Evolutionary conservation across 345 rosid genomes (phyloP).

Genomic region (Mangifera indica): DNA sequence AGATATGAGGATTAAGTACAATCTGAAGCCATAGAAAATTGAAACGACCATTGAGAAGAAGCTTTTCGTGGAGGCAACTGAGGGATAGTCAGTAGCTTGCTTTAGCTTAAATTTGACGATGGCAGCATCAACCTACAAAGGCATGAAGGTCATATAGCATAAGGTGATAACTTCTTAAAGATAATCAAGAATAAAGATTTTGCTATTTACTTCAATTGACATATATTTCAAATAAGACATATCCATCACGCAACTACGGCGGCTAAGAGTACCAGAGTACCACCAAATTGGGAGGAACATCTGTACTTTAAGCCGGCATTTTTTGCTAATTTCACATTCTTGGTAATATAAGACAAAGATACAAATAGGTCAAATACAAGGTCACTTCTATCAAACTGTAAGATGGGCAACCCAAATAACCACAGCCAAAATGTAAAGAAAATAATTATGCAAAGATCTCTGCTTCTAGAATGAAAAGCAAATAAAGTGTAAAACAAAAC

Average conservation of each 20-base stretch:
- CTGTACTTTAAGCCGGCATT: neutral
- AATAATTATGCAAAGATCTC: neutral
- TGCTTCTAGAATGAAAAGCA: neutral
- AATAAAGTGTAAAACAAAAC: neutral
- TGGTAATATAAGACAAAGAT: neutral
- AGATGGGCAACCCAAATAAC: neutral
- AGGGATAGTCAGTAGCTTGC: slow-evolving; percentile 70
- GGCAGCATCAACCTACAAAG: slow-evolving; percentile 88
- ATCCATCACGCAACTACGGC: slow-evolving; percentile 2
- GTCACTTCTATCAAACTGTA: neutral
- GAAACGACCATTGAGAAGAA: slow-evolving; percentile 81
- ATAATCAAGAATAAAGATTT: neutral
- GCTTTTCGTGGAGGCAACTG: slow-evolving; percentile 68
- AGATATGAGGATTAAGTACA: neutral
- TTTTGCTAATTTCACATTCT: neutral
- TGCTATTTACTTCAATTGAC: neutral
- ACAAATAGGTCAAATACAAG: neutral
- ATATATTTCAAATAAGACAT: neutral
- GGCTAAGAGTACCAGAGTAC: neutral
- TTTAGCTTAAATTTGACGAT: slow-evolving; percentile 77
- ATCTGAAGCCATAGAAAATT: neutral
- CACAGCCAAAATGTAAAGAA: neutral
- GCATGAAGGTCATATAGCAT: slow-evolving; percentile 8
- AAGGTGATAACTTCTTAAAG: neutral
- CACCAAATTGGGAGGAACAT: neutral